Evolutionary conservation across 495 filamentous ascomycete genomes (phyloP).

Genomic region (Darksidea phi): DNA sequence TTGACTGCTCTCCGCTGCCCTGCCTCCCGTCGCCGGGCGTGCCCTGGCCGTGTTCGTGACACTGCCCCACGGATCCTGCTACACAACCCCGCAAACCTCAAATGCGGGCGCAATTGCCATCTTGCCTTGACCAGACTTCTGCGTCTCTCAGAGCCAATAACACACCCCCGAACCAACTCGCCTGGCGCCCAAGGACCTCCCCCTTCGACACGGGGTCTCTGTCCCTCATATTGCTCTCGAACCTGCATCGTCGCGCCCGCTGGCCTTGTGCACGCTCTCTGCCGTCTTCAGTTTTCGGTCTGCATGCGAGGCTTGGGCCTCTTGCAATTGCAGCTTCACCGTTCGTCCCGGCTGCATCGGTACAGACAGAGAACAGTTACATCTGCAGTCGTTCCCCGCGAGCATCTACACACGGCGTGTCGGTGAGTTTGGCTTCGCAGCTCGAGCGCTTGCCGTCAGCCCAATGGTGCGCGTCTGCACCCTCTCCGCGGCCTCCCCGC

Average conservation of each 20-base stretch:
- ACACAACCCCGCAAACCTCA: constrained; percentile 29
- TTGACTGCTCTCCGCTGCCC: neutral
- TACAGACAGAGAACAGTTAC: neutral
- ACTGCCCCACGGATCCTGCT: constrained; percentile 23
- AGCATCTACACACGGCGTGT: neutral
- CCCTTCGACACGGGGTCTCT: too few species aligned
- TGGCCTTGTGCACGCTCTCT: constrained; percentile 7
- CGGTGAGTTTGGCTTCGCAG: constrained; percentile 27
- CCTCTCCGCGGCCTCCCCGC: constrained; percentile 19
- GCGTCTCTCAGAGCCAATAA: neutral
- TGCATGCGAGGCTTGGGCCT: constrained; percentile 1
- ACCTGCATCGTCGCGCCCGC: neutral
- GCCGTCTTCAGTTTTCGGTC: neutral
- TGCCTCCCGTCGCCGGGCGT: neutral
- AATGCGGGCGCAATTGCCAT: constrained; percentile 17
- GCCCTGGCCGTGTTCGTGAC: constrained; percentile 11
- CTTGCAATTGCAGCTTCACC: neutral
- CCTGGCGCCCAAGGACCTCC: too few species aligned
- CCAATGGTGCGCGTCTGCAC: constrained; percentile 6
- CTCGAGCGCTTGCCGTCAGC: neutral
- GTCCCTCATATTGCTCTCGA: too few species aligned
- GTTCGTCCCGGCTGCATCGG: constrained; percentile 6
- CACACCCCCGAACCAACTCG: neutral
- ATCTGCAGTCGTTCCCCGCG: neutral
- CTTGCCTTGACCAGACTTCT: constrained; percentile 2